Percentiles rank a stretch among this genome's conserved stretches.
Conservation (phyloP, 306 rosid species). For the Malus sylvestris region DNA sequence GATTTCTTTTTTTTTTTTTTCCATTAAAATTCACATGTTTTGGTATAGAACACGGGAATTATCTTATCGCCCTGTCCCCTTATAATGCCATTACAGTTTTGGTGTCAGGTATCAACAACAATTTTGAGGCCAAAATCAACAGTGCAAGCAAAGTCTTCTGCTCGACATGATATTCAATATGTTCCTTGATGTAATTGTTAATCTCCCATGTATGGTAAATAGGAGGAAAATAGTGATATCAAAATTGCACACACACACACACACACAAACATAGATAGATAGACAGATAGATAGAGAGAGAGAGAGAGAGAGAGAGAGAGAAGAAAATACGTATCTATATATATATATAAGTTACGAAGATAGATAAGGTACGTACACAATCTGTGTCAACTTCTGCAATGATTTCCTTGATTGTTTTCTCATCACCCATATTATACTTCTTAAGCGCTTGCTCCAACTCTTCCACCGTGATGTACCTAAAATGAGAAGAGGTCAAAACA, state of each 20-base stretch:
- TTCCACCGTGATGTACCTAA: slow-evolving; percentile 78
- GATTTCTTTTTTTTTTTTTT: not conserved
- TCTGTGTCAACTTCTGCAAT: slow-evolving; percentile 94
- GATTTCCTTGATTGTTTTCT: slow-evolving; percentile 86
- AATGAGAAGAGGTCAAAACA: slow-evolving; percentile 3
- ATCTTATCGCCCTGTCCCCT: not conserved
- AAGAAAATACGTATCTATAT: not conserved
- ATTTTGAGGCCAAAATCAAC: not conserved
- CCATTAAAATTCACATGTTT: not conserved
- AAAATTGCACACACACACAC: not conserved
- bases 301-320: no score
- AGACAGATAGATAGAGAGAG: not conserved
- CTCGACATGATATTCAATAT: not conserved
- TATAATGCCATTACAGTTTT: not conserved
- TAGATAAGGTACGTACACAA: slow-evolving; percentile 38
- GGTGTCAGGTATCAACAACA: not conserved
- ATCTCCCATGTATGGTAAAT: not conserved
- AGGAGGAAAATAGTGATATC: not conserved
- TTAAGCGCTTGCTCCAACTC: slow-evolving; percentile 83
- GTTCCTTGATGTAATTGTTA: not conserved
- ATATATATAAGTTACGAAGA: not conserved
- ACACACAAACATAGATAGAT: no score
- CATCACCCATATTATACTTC: slow-evolving; percentile 91
- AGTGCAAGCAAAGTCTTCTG: not conserved
- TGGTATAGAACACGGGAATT: not conserved